These are phyloP conservation scores for Pseudozyma sp. DNA, from an alignment of 1,284 basidiomycete species.

Conservation along the genomic window DNA sequence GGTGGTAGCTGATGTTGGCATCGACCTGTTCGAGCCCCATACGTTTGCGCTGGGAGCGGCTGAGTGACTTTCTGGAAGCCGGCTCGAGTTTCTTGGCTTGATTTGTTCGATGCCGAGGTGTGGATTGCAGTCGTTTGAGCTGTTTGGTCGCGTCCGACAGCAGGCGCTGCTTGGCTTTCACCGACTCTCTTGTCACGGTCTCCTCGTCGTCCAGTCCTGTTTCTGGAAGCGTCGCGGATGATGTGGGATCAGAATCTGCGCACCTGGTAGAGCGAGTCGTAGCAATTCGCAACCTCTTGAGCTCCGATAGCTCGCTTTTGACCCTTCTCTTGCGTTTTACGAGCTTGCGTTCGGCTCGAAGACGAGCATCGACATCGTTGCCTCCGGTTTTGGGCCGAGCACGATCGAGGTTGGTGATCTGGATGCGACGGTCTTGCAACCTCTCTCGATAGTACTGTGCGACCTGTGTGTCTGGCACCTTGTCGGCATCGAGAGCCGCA, in stretches of 20 bases:
- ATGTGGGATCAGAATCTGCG: background rate
- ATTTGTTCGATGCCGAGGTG: conserved; percentile 18
- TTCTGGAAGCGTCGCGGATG: background rate
- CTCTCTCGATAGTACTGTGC: conserved; percentile 39
- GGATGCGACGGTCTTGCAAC: conserved; percentile 49
- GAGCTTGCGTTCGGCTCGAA: conserved; percentile 35
- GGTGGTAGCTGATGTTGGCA: conserved; percentile 33
- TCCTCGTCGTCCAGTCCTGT: background rate
- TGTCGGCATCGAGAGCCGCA: conserved; percentile 14
- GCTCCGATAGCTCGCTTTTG: conserved; percentile 40
- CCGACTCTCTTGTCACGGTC: conserved; percentile 6
- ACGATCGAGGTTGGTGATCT: conserved; percentile 50
- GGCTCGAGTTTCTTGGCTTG: conserved; percentile 36
- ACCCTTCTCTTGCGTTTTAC: conserved; percentile 37
- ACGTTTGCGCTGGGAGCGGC: conserved; percentile 38
- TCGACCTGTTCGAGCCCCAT: conserved; percentile 40
- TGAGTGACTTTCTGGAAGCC: conserved; percentile 23
- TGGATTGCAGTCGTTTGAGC: conserved; percentile 27
- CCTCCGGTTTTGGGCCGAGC: conserved; percentile 43
- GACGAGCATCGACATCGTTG: conserved; percentile 19
- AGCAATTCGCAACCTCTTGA: conserved; percentile 40
- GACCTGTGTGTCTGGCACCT: conserved; percentile 28
- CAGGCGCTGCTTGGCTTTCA: conserved; percentile 32
- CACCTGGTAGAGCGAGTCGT: conserved; percentile 18
- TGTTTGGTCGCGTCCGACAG: conserved; percentile 24